phyloP scores from a whole-genome alignment of 2,329 filamentous ascomycete species.

The Monilinia polystroma region DNA sequence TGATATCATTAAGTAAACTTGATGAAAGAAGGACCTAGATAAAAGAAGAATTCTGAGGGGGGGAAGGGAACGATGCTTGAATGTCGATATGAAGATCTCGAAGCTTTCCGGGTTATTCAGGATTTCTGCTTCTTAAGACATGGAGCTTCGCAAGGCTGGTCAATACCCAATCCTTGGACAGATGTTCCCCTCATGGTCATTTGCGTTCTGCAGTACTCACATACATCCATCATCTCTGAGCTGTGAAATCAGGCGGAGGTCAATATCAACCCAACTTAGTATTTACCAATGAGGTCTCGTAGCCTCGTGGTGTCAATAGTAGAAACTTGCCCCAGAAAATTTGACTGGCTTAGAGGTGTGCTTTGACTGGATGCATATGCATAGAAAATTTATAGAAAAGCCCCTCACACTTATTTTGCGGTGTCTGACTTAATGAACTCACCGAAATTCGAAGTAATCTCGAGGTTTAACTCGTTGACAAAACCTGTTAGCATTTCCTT shows the following conservation, averaged over 20 bases:
- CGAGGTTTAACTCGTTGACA: background rate
- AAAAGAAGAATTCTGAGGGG: background rate
- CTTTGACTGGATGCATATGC: slow-evolving; percentile 2
- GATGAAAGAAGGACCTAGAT: background rate
- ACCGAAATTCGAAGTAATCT: background rate
- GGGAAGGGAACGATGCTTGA: background rate
- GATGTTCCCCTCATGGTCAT: background rate
- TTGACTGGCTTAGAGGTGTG: slow-evolving; percentile 12
- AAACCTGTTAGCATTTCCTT: slow-evolving; percentile 14
- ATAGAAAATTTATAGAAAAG: slow-evolving; percentile 18
- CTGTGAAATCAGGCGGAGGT: background rate
- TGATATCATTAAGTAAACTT: background rate
- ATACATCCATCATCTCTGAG: background rate
- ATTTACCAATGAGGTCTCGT: slow-evolving; percentile 9
- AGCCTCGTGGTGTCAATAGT: background rate
- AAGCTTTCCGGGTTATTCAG: background rate
- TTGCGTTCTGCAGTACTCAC: background rate
- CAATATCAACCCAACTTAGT: background rate
- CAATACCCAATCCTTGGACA: background rate
- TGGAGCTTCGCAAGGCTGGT: slow-evolving; percentile 1
- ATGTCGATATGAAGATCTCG: background rate
- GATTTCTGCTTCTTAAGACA: slow-evolving; percentile 6
- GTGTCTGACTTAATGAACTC: slow-evolving; percentile 21
- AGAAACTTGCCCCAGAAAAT: slow-evolving; percentile 1
- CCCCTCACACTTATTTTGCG: background rate